phyloP scores from a whole-genome alignment of 2,329 filamentous ascomycete species.

The Ophiostoma ips region DNA sequence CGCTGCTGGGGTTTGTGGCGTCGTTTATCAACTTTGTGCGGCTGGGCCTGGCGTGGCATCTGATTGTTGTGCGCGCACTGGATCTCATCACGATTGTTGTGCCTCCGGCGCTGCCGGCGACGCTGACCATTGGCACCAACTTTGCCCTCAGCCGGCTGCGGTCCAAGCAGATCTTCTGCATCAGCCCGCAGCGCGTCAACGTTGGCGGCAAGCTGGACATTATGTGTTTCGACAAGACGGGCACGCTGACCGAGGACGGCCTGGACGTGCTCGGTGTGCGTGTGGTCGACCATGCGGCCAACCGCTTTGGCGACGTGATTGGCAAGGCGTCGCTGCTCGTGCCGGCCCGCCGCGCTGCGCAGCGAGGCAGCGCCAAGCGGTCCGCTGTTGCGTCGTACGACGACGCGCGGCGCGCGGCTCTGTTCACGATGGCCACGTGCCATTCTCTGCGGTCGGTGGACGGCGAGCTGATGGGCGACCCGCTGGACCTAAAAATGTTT shows the following conservation, averaged over 20 bases:
- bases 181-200: constrained; percentile 92
- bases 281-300: constrained; percentile 49
- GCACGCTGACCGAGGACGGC: constrained; percentile 93
- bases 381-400: constrained; percentile 14
- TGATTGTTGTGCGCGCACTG: constrained; percentile 82
- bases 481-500: constrained; percentile 96
- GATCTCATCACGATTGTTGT: constrained; percentile 97
- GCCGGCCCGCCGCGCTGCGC: constrained; percentile 4
- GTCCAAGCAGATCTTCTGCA: constrained; percentile 87
- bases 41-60: constrained; percentile 68
- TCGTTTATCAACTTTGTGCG: constrained; percentile 90
- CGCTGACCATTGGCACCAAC: constrained; percentile 89
- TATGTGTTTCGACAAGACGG: constrained; percentile 97
- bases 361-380: neutral
- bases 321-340: constrained; percentile 33
- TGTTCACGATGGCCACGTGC: constrained; percentile 95
- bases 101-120: constrained; percentile 85
- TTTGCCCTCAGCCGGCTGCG: constrained; percentile 82
- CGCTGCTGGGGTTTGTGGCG: constrained; percentile 71
- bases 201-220: constrained; percentile 92
- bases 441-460: constrained; percentile 83
- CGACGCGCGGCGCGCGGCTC: constrained; percentile 40
- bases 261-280: constrained; percentile 84
- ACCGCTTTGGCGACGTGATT: constrained; percentile 63
- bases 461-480: constrained; percentile 79